phyloP scores from a whole-genome alignment of 176 grass and related monocot genomes.

The Rhynchospora breviuscula region DNA sequence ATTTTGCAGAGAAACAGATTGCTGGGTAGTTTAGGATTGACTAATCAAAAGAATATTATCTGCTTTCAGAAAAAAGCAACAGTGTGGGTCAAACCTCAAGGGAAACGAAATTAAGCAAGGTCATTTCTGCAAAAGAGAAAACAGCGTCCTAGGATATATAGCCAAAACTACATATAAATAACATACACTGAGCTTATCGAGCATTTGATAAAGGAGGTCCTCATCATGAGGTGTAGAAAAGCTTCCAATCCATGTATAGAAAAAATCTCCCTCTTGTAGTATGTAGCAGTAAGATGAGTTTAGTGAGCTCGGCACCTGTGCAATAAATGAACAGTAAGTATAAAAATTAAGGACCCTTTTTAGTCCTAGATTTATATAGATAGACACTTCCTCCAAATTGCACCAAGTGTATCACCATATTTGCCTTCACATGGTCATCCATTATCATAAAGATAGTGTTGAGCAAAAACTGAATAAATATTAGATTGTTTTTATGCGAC shows the following conservation, averaged over 20 bases:
- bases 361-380: background rate
- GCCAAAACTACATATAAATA: background rate
- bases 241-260: slow-evolving; percentile 58
- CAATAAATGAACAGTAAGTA: slow-evolving; percentile 17
- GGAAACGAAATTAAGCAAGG: background rate
- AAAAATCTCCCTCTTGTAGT: slow-evolving; percentile 54
- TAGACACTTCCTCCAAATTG: background rate
- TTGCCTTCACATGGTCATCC: background rate
- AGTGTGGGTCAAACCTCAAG: background rate
- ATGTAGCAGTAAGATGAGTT: slow-evolving; percentile 85
- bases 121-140: background rate
- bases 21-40: background rate
- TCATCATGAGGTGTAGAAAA: slow-evolving; percentile 55
- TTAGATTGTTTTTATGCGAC: too few species aligned
- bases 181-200: slow-evolving; percentile 60
- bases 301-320: slow-evolving; percentile 53
- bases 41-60: background rate
- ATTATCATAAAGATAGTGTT: too few species aligned
- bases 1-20: background rate
- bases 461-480: too few species aligned
- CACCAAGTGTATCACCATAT: background rate
- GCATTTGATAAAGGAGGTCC: slow-evolving; percentile 51
- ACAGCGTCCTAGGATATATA: background rate
- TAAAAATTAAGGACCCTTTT: background rate
- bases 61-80: slow-evolving; percentile 1